phyloP scores from a whole-genome alignment of 2,329 filamentous ascomycete species.

The Pseudocercospora musae region DNA sequence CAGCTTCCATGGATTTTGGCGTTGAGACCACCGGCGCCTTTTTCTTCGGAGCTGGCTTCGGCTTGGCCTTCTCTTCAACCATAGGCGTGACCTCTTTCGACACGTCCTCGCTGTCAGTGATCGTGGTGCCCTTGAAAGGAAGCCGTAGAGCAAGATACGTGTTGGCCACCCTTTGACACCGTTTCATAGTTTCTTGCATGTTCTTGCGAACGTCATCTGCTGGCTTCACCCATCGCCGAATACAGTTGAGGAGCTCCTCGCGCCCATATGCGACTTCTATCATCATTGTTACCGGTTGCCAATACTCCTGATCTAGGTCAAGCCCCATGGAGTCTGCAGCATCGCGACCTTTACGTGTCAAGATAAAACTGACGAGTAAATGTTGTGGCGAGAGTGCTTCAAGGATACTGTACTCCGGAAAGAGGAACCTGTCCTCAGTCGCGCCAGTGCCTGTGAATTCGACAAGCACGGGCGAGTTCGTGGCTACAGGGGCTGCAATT shows the following conservation, averaged over 20 bases:
- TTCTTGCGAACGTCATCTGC: conserved; percentile 52
- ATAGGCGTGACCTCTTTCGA: conserved; percentile 29
- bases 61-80: conserved; percentile 18
- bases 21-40: conserved; percentile 14
- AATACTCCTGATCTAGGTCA: conserved; percentile 60
- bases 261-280: conserved; percentile 55
- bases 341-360: conserved; percentile 69
- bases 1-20: conserved; percentile 14
- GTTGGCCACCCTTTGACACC: conserved; percentile 53
- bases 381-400: conserved; percentile 56
- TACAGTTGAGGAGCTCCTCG: conserved; percentile 52
- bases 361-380: conserved; percentile 73
- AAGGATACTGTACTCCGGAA: conserved; percentile 73
- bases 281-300: conserved; percentile 65
- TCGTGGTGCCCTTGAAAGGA: conserved; percentile 38
- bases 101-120: conserved; percentile 21
- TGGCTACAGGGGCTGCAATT: not conserved
- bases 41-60: conserved; percentile 22
- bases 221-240: conserved; percentile 56
- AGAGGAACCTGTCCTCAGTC: conserved; percentile 71
- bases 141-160: conserved; percentile 56
- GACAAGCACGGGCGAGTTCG: conserved; percentile 66
- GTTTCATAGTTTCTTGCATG: conserved; percentile 58
- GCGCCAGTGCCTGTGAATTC: conserved; percentile 58
- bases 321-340: conserved; percentile 39